phyloP scores from a whole-genome alignment of 768 basidiomycete genomes.

The Termitomyces eurrhizus region DNA sequence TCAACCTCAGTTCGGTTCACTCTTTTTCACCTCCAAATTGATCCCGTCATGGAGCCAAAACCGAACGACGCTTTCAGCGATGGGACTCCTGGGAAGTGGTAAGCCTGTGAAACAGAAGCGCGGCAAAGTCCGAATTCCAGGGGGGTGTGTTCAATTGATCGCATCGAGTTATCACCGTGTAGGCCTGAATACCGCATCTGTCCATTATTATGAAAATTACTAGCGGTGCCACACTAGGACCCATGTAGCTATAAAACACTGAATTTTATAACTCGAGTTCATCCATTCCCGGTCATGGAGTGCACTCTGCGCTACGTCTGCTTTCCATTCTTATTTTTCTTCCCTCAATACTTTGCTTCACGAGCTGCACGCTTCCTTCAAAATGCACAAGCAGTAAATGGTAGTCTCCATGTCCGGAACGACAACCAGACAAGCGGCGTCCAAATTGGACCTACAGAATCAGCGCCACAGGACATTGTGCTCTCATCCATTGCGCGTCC shows the following conservation, averaged over 20 bases:
- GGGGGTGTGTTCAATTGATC: too few relatives aligned
- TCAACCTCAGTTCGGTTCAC: too few relatives aligned
- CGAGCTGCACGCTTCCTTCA: not conserved
- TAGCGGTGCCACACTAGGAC: slow-evolving; percentile 27
- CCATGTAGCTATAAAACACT: too few relatives aligned
- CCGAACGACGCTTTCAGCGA: too few relatives aligned
- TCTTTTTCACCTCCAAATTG: too few relatives aligned
- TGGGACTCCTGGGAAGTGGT: too few relatives aligned
- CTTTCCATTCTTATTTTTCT: not conserved
- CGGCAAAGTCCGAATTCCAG: too few relatives aligned
- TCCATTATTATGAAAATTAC: slow-evolving; percentile 34
- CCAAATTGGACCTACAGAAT: not conserved
- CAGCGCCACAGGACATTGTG: not conserved
- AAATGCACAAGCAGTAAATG: not conserved
- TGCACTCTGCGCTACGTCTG: not conserved
- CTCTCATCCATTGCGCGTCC: not conserved
- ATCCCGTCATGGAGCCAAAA: too few relatives aligned
- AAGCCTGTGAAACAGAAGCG: too few relatives aligned
- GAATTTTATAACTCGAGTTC: too few relatives aligned
- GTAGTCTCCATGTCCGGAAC: too few relatives aligned
- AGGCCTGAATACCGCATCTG: slow-evolving; percentile 27
- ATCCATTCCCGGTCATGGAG: not conserved
- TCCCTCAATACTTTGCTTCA: not conserved
- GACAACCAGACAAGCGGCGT: not conserved
- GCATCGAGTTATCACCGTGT: slow-evolving; percentile 25